phyloP scores from a whole-genome alignment of 2,329 filamentous ascomycete genomes.

The Cladobotryum mycophilum region DNA sequence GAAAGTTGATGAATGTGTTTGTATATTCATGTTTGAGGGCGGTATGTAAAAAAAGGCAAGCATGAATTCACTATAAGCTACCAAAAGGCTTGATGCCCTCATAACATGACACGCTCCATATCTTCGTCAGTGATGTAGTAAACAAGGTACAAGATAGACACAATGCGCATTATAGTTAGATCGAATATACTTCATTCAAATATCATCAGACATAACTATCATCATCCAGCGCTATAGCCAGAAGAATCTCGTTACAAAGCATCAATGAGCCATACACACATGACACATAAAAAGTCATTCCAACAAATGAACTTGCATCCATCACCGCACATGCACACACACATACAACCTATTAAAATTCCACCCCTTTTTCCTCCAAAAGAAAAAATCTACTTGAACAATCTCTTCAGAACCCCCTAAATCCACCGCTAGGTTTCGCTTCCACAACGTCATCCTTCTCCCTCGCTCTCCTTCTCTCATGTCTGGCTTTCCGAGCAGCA shows the following conservation, averaged over 20 bases:
- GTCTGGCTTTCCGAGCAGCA: slow-evolving; percentile 28
- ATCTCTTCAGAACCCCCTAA: slow-evolving; percentile 32
- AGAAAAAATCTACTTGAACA: slow-evolving; percentile 27
- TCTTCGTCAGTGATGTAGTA: too few species aligned
- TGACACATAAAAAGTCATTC: slow-evolving; percentile 12
- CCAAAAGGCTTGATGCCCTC: too few species aligned
- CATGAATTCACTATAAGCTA: too few species aligned
- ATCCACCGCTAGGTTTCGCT: slow-evolving; percentile 25
- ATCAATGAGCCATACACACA: slow-evolving; percentile 11
- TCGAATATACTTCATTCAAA: slow-evolving; percentile 9
- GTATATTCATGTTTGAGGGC: too few species aligned
- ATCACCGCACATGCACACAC: slow-evolving; percentile 1
- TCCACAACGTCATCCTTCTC: slow-evolving; percentile 22
- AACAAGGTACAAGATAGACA: too few species aligned
- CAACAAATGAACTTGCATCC: slow-evolving; percentile 5
- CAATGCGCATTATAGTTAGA: too few species aligned
- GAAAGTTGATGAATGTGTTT: too few species aligned
- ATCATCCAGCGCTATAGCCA: slow-evolving; percentile 9
- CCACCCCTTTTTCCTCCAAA: background rate
- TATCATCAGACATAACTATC: slow-evolving; percentile 8
- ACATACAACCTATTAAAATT: background rate
- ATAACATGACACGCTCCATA: too few species aligned
- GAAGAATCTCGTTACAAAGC: slow-evolving; percentile 6
- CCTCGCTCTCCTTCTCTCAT: slow-evolving; percentile 26
- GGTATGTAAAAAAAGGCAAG: too few species aligned